Evolutionary conservation across 1,139 yeast species (phyloP), one percentile per base, ranked within the genome.

Genomic region (Saccharomyces hybrid): DNA sequence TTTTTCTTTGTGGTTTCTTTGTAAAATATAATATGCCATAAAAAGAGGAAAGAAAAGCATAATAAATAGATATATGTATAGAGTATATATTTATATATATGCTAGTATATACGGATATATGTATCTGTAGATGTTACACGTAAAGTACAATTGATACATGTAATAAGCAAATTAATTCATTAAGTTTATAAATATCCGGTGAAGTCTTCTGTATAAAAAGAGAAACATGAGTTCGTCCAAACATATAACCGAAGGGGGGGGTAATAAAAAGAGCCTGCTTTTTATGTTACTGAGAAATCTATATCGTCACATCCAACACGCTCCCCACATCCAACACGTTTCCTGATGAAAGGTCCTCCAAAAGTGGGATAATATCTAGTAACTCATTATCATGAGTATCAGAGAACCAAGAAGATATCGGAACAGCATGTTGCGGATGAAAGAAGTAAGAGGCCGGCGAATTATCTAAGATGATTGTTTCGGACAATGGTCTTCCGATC

Each of bases 371-470:
- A 72, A 93, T 82, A 73, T 93, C 99, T 60, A 88, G 73, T 63
- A 93, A 78, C 76, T 93, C 99, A 68, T 91, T 91, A 71, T 93
- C 99, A 70, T 93, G 99, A 46, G 95, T 84, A 73, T 93, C 99
- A 63, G 97, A 88, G 76, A 95, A 93, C 99, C 99, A 93, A 70
- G 95, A 84, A 60, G 97, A 88, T 34, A 93, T 88, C n/a, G 99
- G 99, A 47, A 95, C 86, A 13, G 98, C 96, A 74, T 93, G 97
- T 68, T 89, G 96, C 26, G 99, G 99, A 70, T 93, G 99, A 77
- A 93, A 88, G 55, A 91, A 84, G 71, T 95, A 93, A 13, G 97
- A 88, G 5, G 98, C 96, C 2, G 99, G 99, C 1, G 97, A 90
- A 72, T 93, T 93, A 75, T 93, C 99, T 62, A 93, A 84, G 62